These are phyloP conservation scores for Haplosporangium gracile DNA, from an alignment of 192 early-diverging fungal species.

Conservation along the genomic window DNA sequence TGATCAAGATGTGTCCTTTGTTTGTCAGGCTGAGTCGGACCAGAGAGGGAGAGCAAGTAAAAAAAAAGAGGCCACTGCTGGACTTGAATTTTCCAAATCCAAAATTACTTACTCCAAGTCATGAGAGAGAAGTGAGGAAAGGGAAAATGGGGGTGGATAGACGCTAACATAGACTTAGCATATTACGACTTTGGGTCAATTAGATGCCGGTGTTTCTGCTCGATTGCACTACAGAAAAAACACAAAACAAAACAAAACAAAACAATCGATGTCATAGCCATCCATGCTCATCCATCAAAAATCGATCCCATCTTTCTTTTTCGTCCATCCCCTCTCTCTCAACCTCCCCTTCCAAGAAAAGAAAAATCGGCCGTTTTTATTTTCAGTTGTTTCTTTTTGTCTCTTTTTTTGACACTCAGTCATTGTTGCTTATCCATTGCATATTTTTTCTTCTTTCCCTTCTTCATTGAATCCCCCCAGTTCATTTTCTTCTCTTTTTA, in stretches of 20 bases:
- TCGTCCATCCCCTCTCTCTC: neutral
- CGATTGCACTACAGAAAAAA: no score
- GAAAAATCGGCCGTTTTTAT: neutral
- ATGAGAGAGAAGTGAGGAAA: no score
- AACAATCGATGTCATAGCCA: neutral
- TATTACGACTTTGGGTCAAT: no score
- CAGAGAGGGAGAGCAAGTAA: neutral
- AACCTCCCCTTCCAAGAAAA: neutral
- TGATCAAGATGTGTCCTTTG: neutral
- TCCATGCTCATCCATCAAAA: no score
- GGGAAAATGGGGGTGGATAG: no score
- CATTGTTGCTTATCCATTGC: neutral
- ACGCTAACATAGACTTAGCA: no score
- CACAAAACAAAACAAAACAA: neutral
- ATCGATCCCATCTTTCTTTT: neutral
- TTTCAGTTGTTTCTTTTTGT: neutral
- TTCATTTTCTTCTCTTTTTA: neutral
- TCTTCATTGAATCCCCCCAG: neutral
- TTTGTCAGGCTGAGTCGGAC: neutral
- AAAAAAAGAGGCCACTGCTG: neutral
- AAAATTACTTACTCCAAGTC: neutral
- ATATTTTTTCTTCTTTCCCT: neutral
- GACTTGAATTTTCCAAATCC: neutral
- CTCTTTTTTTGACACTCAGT: neutral
- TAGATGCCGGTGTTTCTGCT: no score